Base-by-base conservation (phyloP, 305 asterid species). In the Fraxinus ornus region DNA sequence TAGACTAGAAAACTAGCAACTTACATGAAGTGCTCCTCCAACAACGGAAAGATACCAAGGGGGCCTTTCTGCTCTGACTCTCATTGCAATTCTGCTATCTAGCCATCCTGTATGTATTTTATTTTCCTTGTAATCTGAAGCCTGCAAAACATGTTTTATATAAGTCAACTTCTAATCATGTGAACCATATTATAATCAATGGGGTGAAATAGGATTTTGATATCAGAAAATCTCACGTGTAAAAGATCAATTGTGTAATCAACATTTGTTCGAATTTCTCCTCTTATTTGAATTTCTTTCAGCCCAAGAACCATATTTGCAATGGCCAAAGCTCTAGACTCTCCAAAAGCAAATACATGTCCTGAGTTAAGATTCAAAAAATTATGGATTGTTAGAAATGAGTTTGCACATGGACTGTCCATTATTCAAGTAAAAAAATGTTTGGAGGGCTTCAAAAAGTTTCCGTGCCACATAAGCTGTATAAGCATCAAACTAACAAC, bases 261-360 rank as follows among this genome's bases (percentile, higher is more conserved):
- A 60, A 94, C 99, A 90, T 94, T 96, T 64, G 99, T 94, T 49
- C 95, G 98, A 44, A 94, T 96, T 92, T 94, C 98, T 84, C 99
- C 99, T 88, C 99, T 92, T 81, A 96, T 96, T 86, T 96, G 99
- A 84, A 96, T 93, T 87, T 96, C 99, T 91, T 96, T 94, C 80
- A 96, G 95, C 81, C 99, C 99, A 87, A 96, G 98, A 83, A 93
- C 99, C 99, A 96, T 96, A 86, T 96, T 96, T 82, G 99, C 98
- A 57, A 96, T 96, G 76, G 99, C 99, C 88, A 96, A 80, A 80
- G 96, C 91, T 88, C 99, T 94, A 78, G 99, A 96, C 86, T 96
- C 98, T 79, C 99, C 99, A 82, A 96, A 94, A 79, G 99, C 99
- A 88, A 96, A 96, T 75, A 96, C 93, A 30, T 96, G 99, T 32